A percentile compares a stretch with the other conserved stretches of the same genome.
Conservation (phyloP, 2,329 filamentous ascomycete genomes). For the Alternaria atra region DNA sequence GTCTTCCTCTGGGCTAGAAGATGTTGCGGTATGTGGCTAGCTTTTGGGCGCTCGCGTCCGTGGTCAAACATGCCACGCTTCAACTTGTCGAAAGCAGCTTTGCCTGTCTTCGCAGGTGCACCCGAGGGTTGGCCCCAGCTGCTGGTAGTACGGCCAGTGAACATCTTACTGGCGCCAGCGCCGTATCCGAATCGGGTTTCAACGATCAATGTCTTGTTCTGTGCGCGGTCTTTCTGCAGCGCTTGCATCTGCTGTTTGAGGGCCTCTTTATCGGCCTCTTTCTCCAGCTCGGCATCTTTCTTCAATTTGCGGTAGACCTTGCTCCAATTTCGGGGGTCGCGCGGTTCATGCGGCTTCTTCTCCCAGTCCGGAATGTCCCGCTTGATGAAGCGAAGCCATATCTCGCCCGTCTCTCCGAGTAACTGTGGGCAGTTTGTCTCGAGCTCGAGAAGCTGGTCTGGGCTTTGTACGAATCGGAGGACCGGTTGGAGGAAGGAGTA, state of each 20-base stretch:
- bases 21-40: conserved; percentile 39
- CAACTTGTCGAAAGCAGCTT: conserved; percentile 47
- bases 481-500: conserved; percentile 73
- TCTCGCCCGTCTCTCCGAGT: conserved; percentile 70
- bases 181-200: conserved; percentile 38
- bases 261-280: conserved; percentile 41
- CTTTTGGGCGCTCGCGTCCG: conserved; percentile 43
- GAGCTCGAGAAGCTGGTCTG: conserved; percentile 74
- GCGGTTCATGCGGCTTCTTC: conserved; percentile 69
- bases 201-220: conserved; percentile 45
- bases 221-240: conserved; percentile 41
- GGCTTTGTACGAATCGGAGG: conserved; percentile 74
- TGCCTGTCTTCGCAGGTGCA: conserved; percentile 47
- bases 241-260: conserved; percentile 45
- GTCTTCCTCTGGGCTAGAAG: conserved; percentile 37
- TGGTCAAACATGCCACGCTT: conserved; percentile 45
- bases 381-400: conserved; percentile 83
- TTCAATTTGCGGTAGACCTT: conserved; percentile 71
- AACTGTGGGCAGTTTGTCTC: conserved; percentile 82
- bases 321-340: conserved; percentile 75
- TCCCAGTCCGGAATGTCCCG: conserved; percentile 76
- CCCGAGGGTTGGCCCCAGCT: conserved; percentile 35
- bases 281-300: conserved; percentile 51
- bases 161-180: conserved; percentile 26
- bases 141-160: conserved; percentile 23